Evolutionary conservation across 345 rosid genomes (phyloP), one percentile per base, ranked within the genome.

Genomic region (Combretum micranthum): DNA sequence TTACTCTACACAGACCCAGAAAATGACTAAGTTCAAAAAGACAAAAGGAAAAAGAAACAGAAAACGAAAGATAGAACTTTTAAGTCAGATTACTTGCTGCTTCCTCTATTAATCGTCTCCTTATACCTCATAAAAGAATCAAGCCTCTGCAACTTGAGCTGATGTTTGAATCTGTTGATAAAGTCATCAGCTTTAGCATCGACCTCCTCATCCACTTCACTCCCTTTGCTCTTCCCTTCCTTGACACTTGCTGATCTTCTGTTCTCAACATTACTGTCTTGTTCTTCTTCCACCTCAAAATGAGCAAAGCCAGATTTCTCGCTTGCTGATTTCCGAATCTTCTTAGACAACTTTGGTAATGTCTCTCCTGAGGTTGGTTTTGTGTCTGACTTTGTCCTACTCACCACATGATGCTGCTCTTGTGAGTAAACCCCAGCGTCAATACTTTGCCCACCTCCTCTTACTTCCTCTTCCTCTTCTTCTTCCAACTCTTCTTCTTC

Each of bases 301-400:
- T 84, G 88, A 16, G 72, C 56, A 42, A 86, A 88, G 0, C 83
- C 76, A 9, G 91, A 79, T 47, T 83, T 87, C 0, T 72, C 58
- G 17, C 96, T 93, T 0, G 99, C 90, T 0, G 97, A 88, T 64
- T 85, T 89, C 84, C 56, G 83, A 87, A 93, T 83, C 74, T 92
- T 92, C 76, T 65, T 79, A 0, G 87, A 59, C 2, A 85, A 84
- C 68, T 85, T 93, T 20, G 64, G 59, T 15, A 77, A 85, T 0
- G 73, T 26, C 21, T 70, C 69, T 15, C 95, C 96, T 2, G 83
- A 44, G 12, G 80, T 45, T 4, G 91, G 91, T 21, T 74, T 69
- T 2, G 83, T 77, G 61, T 93, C 97, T 6, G 97, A 89, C 39
- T 65, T 75, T 2, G 77, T 74, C 60, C 83, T 61, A 63, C 4